Evolutionary conservation across 306 rosid species (phyloP), one percentile per base, ranked within the genome.

Genomic region (Luffa acutangula): DNA sequence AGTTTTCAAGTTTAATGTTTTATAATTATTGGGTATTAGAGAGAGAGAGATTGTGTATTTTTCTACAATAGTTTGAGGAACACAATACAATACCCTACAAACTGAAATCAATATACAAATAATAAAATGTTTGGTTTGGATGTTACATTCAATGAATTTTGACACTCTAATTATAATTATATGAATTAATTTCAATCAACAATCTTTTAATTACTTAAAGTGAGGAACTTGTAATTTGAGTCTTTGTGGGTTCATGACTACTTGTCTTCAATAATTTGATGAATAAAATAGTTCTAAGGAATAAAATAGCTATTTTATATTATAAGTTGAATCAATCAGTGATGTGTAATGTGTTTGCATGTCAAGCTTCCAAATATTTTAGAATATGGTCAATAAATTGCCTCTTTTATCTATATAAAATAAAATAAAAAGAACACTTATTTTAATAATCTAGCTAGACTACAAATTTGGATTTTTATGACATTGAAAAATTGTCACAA

Each of bases 11-110:
- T 60, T 64, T 41, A 54, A 79, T 57, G 3, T 67, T 74, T 33
- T 81, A 86, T 80, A 81, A 86, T 90, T 90, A 90, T 33, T 56
- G 84, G 74, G 85, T 58, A 78, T 65, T 66, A 66, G 3, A 67
- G 1, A 62, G 34, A 34, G 14, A 72, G 14, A 33, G 53, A 59
- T 43, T 41, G 5, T 41, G 5, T 34, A 17, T 18, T 42, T 41
- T 73, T 62, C 51, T 15, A 9, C 41, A 9, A 60, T 62, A 33
- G 48, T 65, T 67, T 41, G 15, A 42, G 3, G 75, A 20, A 9
- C 14, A 41, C 39, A 33, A 12, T 34, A 33, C 45, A 63, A 13
- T 34, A 63, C 70, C 43, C 70, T 8, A n/a, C 75, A 69, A n/a
- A 42, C 36, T 69, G 33, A 70, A 70, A 65, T 39, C 9, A 66